phyloP scores from a whole-genome alignment of 2,329 filamentous ascomycete genomes.

The Xylariaceae sp. region DNA sequence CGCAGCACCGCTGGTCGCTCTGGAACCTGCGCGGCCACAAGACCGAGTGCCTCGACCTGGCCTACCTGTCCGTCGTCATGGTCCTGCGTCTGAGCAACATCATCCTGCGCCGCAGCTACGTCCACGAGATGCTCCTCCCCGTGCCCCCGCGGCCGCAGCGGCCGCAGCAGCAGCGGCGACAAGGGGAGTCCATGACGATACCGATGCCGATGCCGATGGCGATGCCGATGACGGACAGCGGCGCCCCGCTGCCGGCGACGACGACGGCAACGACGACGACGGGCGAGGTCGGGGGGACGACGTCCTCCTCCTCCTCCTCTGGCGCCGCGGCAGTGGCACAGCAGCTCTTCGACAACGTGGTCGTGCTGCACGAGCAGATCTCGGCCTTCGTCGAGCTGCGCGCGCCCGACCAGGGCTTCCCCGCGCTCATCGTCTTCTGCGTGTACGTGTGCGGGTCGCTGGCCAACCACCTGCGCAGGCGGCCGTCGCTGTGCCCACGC shows the following conservation, averaged over 20 bases:
- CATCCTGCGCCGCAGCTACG: constrained; percentile 26
- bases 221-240: too few relatives aligned
- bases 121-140: constrained; percentile 21
- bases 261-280: too few relatives aligned
- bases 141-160: too few relatives aligned
- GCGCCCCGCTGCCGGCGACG: too few relatives aligned
- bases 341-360: constrained; percentile 30
- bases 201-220: too few relatives aligned
- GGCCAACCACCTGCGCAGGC: constrained; percentile 20
- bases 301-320: constrained; percentile 4
- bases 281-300: too few relatives aligned
- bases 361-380: constrained; percentile 29
- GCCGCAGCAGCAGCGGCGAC: neutral
- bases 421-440: constrained; percentile 28
- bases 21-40: constrained; percentile 31
- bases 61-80: constrained; percentile 28
- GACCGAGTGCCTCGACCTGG: constrained; percentile 26
- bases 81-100: constrained; percentile 29
- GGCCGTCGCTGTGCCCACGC: constrained; percentile 20
- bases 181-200: neutral
- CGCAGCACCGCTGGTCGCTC: constrained; percentile 25
- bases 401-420: constrained; percentile 23
- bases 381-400: constrained; percentile 24
- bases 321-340: constrained; percentile 16
- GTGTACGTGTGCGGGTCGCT: constrained; percentile 33